A percentile compares a stretch with the other conserved stretches of the same genome.
Evolutionary conservation across 2,329 filamentous ascomycete genomes (phyloP).

Genomic region (Aspergillus alliaceus): DNA sequence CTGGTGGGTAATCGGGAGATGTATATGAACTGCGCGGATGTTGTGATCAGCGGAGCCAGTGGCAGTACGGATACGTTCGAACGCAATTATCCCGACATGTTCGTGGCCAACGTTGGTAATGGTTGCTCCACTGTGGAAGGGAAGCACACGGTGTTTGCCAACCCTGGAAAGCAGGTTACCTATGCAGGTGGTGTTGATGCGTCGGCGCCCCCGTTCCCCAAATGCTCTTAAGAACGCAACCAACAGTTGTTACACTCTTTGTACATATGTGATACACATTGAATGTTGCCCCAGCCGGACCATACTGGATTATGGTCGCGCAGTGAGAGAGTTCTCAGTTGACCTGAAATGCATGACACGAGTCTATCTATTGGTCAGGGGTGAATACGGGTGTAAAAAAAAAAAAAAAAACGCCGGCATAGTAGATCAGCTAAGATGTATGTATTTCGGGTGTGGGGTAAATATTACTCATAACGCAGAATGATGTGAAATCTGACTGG

Average conservation of each 20-base stretch:
- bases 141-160: slow-evolving; percentile 9
- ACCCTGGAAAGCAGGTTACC: slow-evolving; percentile 9
- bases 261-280: background rate
- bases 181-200: slow-evolving; percentile 6
- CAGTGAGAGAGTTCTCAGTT: background rate
- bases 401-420: too few species aligned
- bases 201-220: slow-evolving; percentile 5
- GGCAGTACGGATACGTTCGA: slow-evolving; percentile 1
- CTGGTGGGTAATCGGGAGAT: slow-evolving; percentile 71
- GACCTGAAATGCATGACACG: background rate
- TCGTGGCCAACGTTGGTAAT: slow-evolving; percentile 12
- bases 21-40: slow-evolving; percentile 77
- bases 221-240: slow-evolving; percentile 1
- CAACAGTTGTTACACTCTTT: background rate
- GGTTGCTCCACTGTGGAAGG: slow-evolving; percentile 10
- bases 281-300: background rate
- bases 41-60: slow-evolving; percentile 52
- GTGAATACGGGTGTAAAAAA: too few species aligned
- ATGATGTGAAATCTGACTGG: too few species aligned
- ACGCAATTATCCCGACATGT: slow-evolving; percentile 7
- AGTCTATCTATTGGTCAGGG: too few species aligned
- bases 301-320: background rate
- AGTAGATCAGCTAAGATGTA: too few species aligned
- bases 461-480: too few species aligned
- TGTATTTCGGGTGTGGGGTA: too few species aligned